Base-by-base conservation (phyloP, 352 stramenopile genomes). In the Globisporangium canariense region DNA sequence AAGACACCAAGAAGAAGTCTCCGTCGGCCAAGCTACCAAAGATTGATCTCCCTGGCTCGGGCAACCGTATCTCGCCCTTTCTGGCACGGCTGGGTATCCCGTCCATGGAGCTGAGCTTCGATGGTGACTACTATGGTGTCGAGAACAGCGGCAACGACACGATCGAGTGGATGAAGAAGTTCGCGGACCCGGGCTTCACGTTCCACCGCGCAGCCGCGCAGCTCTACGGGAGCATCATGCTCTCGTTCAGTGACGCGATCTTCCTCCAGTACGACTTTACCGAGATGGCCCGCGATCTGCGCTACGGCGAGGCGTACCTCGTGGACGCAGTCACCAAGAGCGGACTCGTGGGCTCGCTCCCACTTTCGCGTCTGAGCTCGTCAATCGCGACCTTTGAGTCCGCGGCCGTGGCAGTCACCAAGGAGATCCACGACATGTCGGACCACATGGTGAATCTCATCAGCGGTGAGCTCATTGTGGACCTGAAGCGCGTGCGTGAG, bases 181-280 rank as follows among this genome's bases (percentile, higher is more conserved):
- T 89, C 52, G 82, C 71, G 18, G 86, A 94, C 60, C 83, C 86
- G 28, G 66, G 68, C 4, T 93, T 93, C 46, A 74, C 74, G 38
- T 92, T 91, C 59, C 83, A 94, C 51, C 81, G 83, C 32, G 80
- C 86, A 1, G 82, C 81, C 18, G 82, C 86, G 10, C 79, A 94
- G 70, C 73, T 94, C 20, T 94, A 94, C 60, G 83, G 83, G 20
- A 90, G 83, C 63, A 76, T 92, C 34, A 67, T 93, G 64, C 64
- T 93, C 14, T 87, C 78, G 22, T 91, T 91, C 66, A 91, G 78
- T 36, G 82, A 94, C 65, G 68, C 83, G 1, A 75, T 93, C n/a
- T 94, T 94, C 46, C 40, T 94, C 16, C 86, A 89, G 67, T 94
- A 94, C 68, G 86, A 94, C 65, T 94, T 94, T 65, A 88, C 76